These are phyloP conservation scores for Exophiala bonariae DNA, from an alignment of 2,329 filamentous ascomycete species.

Conservation along the genomic window DNA sequence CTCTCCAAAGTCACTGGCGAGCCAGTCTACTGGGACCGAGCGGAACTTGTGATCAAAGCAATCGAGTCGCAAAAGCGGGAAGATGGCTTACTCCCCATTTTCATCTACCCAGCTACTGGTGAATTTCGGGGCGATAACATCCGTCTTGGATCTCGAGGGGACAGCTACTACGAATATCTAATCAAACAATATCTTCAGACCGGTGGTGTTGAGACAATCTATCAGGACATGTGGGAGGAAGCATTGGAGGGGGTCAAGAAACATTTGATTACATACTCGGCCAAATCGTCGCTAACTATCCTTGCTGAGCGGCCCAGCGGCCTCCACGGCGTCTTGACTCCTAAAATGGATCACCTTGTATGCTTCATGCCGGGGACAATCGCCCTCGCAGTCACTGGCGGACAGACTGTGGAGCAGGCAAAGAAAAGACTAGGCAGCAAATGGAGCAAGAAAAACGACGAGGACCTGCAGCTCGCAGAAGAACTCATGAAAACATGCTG, in stretches of 20 bases:
- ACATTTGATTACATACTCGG: conserved; percentile 86
- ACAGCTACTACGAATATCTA: conserved; percentile 98
- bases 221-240: conserved; percentile 91
- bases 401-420: conserved; percentile 72
- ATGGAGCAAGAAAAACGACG: conserved; percentile 79
- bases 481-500: conserved; percentile 97
- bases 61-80: conserved; percentile 77
- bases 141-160: conserved; percentile 86
- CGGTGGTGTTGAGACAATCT: conserved; percentile 78
- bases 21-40: conserved; percentile 85
- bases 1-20: conserved; percentile 92
- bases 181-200: conserved; percentile 99
- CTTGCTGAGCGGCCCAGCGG: conserved; percentile 82
- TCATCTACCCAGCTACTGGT: conserved; percentile 76
- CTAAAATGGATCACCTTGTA: conserved; percentile 98
- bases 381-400: conserved; percentile 80
- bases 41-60: conserved; percentile 87
- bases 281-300: conserved; percentile 78
- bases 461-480: conserved; percentile 80
- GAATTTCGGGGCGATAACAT: conserved; percentile 82
- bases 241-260: conserved; percentile 82
- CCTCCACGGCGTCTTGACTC: conserved; percentile 63
- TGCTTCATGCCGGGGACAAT: conserved; percentile 98
- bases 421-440: conserved; percentile 44
- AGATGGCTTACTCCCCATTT: conserved; percentile 90